These are phyloP conservation scores for Yamadazyma paraphyllophila DNA, from an alignment of 805 yeast species.

Conservation along the genomic window DNA sequence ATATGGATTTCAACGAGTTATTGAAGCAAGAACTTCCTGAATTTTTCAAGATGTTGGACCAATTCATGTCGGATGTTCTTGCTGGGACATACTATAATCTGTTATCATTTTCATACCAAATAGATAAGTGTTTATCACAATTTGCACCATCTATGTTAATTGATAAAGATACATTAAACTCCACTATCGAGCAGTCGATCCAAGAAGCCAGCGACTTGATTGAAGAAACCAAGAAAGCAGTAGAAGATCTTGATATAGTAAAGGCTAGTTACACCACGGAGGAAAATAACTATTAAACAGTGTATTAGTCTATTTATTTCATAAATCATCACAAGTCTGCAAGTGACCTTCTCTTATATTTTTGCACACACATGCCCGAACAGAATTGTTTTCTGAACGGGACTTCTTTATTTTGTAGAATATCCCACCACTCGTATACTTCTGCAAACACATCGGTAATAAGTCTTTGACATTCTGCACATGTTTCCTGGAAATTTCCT, in stretches of 20 bases:
- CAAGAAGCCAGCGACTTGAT: background rate
- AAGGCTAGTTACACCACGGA: conserved; percentile 23
- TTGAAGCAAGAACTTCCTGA: conserved; percentile 49
- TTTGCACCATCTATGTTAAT: background rate
- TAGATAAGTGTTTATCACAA: background rate
- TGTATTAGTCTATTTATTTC: background rate
- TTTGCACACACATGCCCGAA: conserved; percentile 44
- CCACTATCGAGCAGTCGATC: background rate
- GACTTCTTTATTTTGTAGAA: conserved; percentile 45
- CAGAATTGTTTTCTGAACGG: conserved; percentile 60
- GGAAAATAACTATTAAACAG: conserved; percentile 9
- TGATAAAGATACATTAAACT: background rate
- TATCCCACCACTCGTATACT: conserved; percentile 67
- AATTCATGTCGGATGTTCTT: conserved; percentile 20
- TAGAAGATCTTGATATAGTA: conserved; percentile 22
- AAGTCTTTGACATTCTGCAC: conserved; percentile 49
- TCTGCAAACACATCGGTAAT: conserved; percentile 59
- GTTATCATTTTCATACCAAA: conserved; percentile 33
- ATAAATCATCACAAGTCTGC: conserved; percentile 9
- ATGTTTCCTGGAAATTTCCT: conserved; percentile 49
- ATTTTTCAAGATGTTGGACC: conserved; percentile 33
- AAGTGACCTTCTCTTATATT: conserved; percentile 16
- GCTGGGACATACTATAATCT: conserved; percentile 32
- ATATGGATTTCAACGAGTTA: conserved; percentile 33
- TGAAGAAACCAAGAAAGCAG: conserved; percentile 7